These are phyloP conservation scores for Chlamydomonas reinhardtii DNA, from an alignment of 163 green algal genomes.

Conservation along the genomic window DNA sequence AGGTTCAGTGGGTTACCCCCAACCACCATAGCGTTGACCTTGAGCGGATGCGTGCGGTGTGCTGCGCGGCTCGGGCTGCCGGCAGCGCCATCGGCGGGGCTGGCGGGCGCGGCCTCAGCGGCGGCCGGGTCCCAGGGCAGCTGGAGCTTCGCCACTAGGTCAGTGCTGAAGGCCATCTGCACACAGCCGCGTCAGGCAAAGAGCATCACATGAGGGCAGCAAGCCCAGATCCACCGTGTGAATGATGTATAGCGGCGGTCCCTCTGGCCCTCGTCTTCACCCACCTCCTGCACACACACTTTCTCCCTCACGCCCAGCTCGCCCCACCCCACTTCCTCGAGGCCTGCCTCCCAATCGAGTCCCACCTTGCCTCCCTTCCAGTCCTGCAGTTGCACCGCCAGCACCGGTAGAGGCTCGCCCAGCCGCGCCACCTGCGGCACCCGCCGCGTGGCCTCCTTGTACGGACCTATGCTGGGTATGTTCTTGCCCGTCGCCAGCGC, in stretches of 20 bases:
- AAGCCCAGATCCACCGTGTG: too few relatives aligned
- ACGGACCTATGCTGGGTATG: not conserved
- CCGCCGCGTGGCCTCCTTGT: not conserved
- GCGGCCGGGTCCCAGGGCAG: not conserved
- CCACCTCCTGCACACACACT: not conserved
- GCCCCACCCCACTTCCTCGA: not conserved
- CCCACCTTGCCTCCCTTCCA: not conserved
- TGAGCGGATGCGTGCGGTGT: not conserved
- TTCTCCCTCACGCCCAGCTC: not conserved
- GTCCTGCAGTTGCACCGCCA: slow-evolving; percentile 14
- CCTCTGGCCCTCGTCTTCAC: too few relatives aligned
- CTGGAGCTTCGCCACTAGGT: not conserved
- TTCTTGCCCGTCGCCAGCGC: too few relatives aligned
- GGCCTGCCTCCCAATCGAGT: too few relatives aligned
- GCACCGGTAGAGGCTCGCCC: slow-evolving; percentile 19
- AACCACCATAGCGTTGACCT: not conserved
- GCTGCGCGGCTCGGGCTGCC: not conserved
- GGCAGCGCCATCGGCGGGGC: not conserved
- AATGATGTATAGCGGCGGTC: too few relatives aligned
- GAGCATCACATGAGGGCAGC: too few relatives aligned
- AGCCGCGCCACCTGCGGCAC: slow-evolving; percentile 5
- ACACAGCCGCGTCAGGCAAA: too few relatives aligned
- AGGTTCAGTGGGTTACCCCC: not conserved
- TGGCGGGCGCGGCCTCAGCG: not conserved
- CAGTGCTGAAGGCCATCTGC: slow-evolving; percentile 2